Evolutionary conservation across 495 filamentous ascomycete genomes (phyloP).

Genomic region (Apodospora peruviana): DNA sequence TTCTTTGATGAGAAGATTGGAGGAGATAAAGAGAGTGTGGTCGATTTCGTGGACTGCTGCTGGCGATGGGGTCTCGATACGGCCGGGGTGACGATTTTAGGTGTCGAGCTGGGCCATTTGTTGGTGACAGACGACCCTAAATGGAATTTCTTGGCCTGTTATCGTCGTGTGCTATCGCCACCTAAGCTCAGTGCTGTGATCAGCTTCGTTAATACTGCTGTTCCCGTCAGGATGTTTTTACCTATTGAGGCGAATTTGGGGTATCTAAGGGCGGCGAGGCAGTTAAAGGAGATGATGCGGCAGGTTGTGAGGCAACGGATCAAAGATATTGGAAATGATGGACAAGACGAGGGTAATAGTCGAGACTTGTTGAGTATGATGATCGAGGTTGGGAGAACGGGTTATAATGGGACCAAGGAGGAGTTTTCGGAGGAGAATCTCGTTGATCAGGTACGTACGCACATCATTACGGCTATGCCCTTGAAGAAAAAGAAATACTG

Average conservation of each 20-base stretch:
- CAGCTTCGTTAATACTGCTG: slow-evolving; percentile 18
- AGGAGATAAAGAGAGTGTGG: not conserved
- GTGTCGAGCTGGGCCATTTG: not conserved
- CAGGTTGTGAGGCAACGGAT: slow-evolving; percentile 18
- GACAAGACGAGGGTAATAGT: not conserved
- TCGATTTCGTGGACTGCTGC: not conserved
- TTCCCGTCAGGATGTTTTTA: slow-evolving; percentile 21
- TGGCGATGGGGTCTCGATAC: not conserved
- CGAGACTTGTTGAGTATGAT: not conserved
- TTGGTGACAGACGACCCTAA: not conserved
- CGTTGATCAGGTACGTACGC: not conserved
- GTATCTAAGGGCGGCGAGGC: slow-evolving; percentile 16
- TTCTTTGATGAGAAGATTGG: not conserved
- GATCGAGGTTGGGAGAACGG: too few relatives aligned
- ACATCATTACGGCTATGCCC: not conserved
- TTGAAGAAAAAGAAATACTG: not conserved
- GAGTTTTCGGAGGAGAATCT: too few relatives aligned
- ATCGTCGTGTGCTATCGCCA: slow-evolving; percentile 24
- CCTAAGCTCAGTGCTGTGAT: slow-evolving; percentile 23
- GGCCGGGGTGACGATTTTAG: not conserved
- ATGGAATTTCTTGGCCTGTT: slow-evolving; percentile 17
- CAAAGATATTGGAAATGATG: slow-evolving; percentile 8
- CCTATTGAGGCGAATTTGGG: slow-evolving; percentile 22
- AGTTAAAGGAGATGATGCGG: slow-evolving; percentile 20
- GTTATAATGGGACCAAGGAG: too few relatives aligned